Base-by-base conservation (phyloP, 2,329 filamentous ascomycete genomes). In the Cladophialophora chaetospira region DNA sequence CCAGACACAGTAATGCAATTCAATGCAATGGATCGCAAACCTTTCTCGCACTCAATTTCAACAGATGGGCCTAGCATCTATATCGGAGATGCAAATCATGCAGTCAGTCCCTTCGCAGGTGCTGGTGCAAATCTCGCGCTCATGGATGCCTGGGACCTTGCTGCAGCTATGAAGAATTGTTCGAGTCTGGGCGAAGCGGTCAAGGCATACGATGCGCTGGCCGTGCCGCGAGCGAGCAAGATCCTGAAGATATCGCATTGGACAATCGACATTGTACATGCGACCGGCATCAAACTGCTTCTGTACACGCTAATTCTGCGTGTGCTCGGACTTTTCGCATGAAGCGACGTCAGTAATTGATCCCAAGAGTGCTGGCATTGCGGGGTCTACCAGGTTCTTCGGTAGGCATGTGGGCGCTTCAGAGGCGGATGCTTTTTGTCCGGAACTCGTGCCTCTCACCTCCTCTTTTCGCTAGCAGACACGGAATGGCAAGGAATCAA, bases 21-120 rank as follows among this genome's bases (percentile, higher is more conserved):
- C 48, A 77, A 76, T 35, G 74, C 73, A 0, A 69, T 68, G 55
- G 77, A 81, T 61, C 80, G 79, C 62, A 53, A 64, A 38, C 73
- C 77, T 0, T 79, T 81, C 55, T 5, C 58, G 0, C 44, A 61
- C 40, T 76, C 80, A 42, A 61, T 67, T 5, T 43, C 68, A 13
- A 53, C 58, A n/a, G 44, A 65, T 10, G 36, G 54, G 17, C 50
- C 42, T 21, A 69, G 77, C 5, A 64, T 81, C 8, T 81, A 77
- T 48, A 75, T 81, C 19, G 79, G 79, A 9, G 78, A 81, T 61
- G 71, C 71, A 53, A 81, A 81, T 58, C 79, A 81, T 62, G 77
- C 78, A 1, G 70, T 80, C 4, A 78, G 71, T 49, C 75, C 78
- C 0, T 81, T 79, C 66, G 75, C 78, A 4, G 77, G 79, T 0